Conservation (phyloP, 495 filamentous ascomycete genomes). For the Aspergillus indologenus region DNA sequence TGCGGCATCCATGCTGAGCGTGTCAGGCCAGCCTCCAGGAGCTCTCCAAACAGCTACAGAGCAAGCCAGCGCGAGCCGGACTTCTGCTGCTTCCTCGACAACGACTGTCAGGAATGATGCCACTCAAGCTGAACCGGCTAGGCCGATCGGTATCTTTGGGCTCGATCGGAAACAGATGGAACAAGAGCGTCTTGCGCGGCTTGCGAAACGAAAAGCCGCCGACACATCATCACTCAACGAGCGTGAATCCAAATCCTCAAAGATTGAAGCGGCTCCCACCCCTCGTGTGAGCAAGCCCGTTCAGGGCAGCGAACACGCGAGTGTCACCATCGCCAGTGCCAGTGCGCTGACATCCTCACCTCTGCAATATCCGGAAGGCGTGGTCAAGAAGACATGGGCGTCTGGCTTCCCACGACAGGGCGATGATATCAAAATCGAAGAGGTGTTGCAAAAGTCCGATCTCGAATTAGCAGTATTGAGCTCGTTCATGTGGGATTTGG, state of each 20-base stretch:
- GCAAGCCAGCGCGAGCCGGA: not conserved
- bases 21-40: not conserved
- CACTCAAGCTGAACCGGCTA: not conserved
- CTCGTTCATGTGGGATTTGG: conserved; percentile 80
- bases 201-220: conserved; percentile 57
- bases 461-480: conserved; percentile 77
- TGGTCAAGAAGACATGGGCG: conserved; percentile 80
- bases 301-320: not conserved
- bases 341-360: conserved; percentile 23
- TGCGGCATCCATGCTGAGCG: not conserved
- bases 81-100: not conserved
- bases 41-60: not conserved
- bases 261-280: conserved; percentile 8
- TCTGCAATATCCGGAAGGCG: conserved; percentile 65
- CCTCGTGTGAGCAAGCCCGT: not conserved
- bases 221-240: conserved; percentile 10
- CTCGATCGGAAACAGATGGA: conserved; percentile 84
- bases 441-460: conserved; percentile 71
- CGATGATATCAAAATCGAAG: conserved; percentile 86
- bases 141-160: conserved; percentile 37
- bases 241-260: conserved; percentile 23
- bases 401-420: conserved; percentile 49
- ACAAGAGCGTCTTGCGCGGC: conserved; percentile 70
- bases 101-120: not conserved
- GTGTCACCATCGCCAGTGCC: not conserved